Base-by-base conservation (phyloP, 306 rosid species). In the Prunus armeniaca region DNA sequence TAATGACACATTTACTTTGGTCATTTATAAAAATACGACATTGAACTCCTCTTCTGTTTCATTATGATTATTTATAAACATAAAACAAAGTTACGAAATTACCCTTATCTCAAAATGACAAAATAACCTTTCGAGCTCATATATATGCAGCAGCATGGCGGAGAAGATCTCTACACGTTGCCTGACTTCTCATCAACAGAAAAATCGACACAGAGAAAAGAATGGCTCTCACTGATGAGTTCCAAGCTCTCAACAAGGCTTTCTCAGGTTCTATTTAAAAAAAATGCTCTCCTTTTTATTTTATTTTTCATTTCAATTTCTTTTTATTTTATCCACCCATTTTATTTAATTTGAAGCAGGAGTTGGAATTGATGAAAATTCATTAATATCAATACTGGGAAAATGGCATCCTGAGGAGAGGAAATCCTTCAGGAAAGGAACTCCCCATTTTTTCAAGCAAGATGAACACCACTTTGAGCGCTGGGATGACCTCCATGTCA, bases 291-390 rank as follows among this genome's bases (percentile, higher is more conserved):
- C 15, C 18, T 54, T 20, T 54, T 43, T 18, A 15, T 47, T n/a
- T 65, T 14, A 25, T 15, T 15, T 2, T 43, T 14, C 34, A 15
- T 19, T 14, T 34, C 22, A 46, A 41, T 25, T 60, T 68, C 7
- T 8, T 11, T 60, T 68, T 12, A 8, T 11, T 25, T 10, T 0
- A 12, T 25, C 50, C 14, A 20, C 45, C 64, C 52, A 24, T 17
- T 61, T 54, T 24, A 45, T 30, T 76, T 46, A 43, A 38, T 24
- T 0, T 27, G 43, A 13, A n/a, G 69, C 69, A 94, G 99, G 99
- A 47, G 91, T 88, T 81, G 99, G 99, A 63, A 84, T 92, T 83
- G 96, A 95, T 20, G 99, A 95, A 83, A 88, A 87, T 77, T 66
- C 93, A 32, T 30, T 92, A 82, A 66, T 86, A 56, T 63, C 88